These are phyloP conservation scores for Pseudopyricularia cyperi DNA, from an alignment of 2,329 filamentous ascomycete genomes.

Conservation along the genomic window DNA sequence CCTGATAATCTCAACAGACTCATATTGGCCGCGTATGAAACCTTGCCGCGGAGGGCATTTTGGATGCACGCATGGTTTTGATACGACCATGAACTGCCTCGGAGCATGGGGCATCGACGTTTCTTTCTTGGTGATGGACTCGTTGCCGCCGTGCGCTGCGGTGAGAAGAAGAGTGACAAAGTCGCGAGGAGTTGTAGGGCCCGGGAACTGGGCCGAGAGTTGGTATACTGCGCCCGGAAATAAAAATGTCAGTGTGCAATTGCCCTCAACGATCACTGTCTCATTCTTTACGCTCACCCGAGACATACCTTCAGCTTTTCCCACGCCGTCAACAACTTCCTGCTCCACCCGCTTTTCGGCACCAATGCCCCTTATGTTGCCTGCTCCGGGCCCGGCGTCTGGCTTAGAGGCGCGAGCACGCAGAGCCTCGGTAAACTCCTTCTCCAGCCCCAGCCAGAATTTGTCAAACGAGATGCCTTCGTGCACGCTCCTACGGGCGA, in stretches of 20 bases:
- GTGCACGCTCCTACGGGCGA: conserved; percentile 73
- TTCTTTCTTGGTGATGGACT: conserved; percentile 11
- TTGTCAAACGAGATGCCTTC: conserved; percentile 62
- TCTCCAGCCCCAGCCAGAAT: conserved; percentile 64
- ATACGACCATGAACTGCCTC: conserved; percentile 74
- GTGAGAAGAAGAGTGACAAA: conserved; percentile 72
- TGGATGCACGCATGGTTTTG: conserved; percentile 68
- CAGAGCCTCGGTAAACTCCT: conserved; percentile 70
- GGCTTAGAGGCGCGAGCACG: conserved; percentile 29
- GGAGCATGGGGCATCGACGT: conserved; percentile 29
- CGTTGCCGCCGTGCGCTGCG: conserved; percentile 3
- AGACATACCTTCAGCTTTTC: conserved; percentile 46
- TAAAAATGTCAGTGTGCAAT: not conserved
- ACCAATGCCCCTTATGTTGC: conserved; percentile 73
- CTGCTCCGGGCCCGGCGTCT: conserved; percentile 54
- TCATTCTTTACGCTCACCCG: not conserved
- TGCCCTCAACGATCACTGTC: not conserved
- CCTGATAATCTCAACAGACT: conserved; percentile 82
- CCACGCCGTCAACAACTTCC: conserved; percentile 40
- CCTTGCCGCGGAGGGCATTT: conserved; percentile 57
- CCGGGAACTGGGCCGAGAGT: conserved; percentile 79
- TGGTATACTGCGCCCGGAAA: conserved; percentile 50
- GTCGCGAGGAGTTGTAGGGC: conserved; percentile 75
- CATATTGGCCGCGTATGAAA: conserved; percentile 75
- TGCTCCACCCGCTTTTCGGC: conserved; percentile 64